Conservation (phyloP, 225 moss, liverwort and hornwort genomes). For the Ulota crispa region DNA sequence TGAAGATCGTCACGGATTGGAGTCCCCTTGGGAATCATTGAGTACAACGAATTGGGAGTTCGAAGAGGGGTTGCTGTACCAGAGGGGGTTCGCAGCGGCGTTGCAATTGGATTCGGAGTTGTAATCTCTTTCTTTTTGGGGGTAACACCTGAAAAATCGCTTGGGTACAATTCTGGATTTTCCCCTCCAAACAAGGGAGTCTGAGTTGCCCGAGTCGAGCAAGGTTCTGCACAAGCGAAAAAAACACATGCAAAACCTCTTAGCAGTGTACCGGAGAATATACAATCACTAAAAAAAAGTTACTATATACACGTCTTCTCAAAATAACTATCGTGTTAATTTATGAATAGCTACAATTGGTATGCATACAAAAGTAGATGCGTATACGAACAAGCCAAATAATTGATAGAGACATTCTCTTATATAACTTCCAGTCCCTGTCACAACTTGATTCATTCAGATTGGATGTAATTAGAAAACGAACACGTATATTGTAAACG, state of each 20-base stretch:
- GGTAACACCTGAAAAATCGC: constrained; percentile 89
- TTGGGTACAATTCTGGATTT: constrained; percentile 88
- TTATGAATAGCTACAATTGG: not conserved
- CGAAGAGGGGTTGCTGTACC: constrained; percentile 58
- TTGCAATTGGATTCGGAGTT: constrained; percentile 85
- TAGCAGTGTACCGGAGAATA: not conserved
- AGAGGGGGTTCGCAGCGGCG: constrained; percentile 80
- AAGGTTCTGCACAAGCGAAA: constrained; percentile 56
- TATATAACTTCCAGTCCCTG: not conserved
- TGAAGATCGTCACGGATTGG: constrained; percentile 85
- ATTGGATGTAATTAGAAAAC: not conserved
- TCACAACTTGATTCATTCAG: constrained; percentile 5
- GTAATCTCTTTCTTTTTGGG: constrained; percentile 84
- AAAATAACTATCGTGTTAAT: not conserved
- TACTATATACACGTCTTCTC: not conserved
- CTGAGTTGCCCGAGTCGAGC: constrained; percentile 88
- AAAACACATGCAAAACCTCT: not conserved
- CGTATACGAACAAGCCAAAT: not conserved
- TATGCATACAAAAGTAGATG: not conserved
- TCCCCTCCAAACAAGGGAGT: constrained; percentile 93
- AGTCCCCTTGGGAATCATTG: constrained; percentile 71
- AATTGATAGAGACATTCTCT: not conserved
- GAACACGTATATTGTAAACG: not conserved
- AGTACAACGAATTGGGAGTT: constrained; percentile 58
- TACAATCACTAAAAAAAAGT: not conserved